Conservation (phyloP, 192 early-diverging fungal genomes). For the Cetraspora pellucida region DNA sequence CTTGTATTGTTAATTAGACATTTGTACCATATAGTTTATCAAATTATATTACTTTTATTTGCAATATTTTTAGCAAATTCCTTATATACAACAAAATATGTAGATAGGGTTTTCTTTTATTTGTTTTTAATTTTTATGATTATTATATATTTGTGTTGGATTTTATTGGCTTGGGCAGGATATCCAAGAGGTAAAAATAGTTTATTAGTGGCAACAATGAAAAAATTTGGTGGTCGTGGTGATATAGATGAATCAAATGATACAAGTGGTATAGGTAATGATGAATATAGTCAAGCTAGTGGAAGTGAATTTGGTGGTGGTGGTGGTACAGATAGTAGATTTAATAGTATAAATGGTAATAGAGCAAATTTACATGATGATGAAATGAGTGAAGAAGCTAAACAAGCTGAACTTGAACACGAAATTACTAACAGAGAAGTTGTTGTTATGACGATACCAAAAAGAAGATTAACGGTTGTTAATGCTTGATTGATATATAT, state of each 20-base stretch:
- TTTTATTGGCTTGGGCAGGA: constrained; percentile 2
- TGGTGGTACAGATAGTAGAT: neutral
- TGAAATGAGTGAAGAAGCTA: constrained; percentile 13
- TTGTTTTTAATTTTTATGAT: constrained; percentile 6
- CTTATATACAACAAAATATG: neutral
- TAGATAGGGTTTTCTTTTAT: neutral
- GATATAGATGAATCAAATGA: neutral
- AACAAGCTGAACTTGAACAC: constrained; percentile 15
- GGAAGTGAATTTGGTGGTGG: neutral
- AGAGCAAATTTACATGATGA: neutral
- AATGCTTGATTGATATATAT: neutral
- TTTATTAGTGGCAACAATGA: constrained; percentile 1
- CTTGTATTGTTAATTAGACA: neutral
- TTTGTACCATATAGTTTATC: neutral
- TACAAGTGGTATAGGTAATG: neutral
- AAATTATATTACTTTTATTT: constrained; percentile 10
- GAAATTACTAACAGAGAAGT: constrained; percentile 28
- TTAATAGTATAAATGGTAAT: neutral
- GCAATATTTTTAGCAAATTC: constrained; percentile 3
- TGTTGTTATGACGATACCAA: constrained; percentile 31
- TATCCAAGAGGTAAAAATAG: constrained; percentile 20
- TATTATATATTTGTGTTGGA: constrained; percentile 26
- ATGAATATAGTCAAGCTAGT: neutral
- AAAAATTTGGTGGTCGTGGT: constrained; percentile 2
- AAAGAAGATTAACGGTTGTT: constrained; percentile 28